A percentile compares a stretch with the other conserved stretches of the same genome.
Evolutionary conservation across 2,329 filamentous ascomycete genomes (phyloP).

Genomic region (Aspergillus vadensis): DNA sequence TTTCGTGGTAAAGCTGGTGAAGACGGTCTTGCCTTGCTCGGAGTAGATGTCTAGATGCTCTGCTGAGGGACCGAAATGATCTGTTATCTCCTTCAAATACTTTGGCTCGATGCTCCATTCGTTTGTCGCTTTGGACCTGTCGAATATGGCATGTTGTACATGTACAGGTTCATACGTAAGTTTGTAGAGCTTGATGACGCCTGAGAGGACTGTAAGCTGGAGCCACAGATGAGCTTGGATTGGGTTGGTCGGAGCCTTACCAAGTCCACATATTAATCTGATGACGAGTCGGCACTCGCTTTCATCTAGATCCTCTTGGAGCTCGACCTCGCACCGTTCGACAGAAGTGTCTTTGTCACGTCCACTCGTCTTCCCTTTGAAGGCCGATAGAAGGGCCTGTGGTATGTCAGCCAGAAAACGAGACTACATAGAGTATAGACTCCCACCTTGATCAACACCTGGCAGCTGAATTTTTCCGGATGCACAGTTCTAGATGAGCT

Average conservation of each 20-base stretch:
- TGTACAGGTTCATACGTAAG: constrained; percentile 64
- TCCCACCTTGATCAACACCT: constrained; percentile 59
- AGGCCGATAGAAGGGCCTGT: constrained; percentile 61
- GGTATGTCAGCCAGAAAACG: constrained; percentile 10
- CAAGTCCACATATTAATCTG: constrained; percentile 63
- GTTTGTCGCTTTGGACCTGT: constrained; percentile 57
- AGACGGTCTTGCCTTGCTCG: constrained; percentile 59
- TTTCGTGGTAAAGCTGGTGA: constrained; percentile 69
- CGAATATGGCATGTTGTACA: constrained; percentile 66
- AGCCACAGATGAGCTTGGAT: background rate
- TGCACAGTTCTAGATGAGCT: constrained; percentile 30
- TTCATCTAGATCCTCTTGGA: constrained; percentile 59
- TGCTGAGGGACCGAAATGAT: constrained; percentile 65
- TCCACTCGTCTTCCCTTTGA: constrained; percentile 60
- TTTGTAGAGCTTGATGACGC: constrained; percentile 66
- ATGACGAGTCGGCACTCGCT: constrained; percentile 63
- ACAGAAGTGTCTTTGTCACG: constrained; percentile 61
- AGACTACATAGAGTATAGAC: background rate
- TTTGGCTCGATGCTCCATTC: constrained; percentile 61
- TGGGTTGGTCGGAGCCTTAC: constrained; percentile 33
- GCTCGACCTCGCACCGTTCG: constrained; percentile 62
- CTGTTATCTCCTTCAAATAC: constrained; percentile 61
- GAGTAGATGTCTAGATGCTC: constrained; percentile 65
- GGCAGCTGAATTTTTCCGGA: constrained; percentile 58
- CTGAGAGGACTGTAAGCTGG: constrained; percentile 32